Evolutionary conservation across 805 yeast genomes (phyloP).

Genomic region (Danielozyma ontarioensis): DNA sequence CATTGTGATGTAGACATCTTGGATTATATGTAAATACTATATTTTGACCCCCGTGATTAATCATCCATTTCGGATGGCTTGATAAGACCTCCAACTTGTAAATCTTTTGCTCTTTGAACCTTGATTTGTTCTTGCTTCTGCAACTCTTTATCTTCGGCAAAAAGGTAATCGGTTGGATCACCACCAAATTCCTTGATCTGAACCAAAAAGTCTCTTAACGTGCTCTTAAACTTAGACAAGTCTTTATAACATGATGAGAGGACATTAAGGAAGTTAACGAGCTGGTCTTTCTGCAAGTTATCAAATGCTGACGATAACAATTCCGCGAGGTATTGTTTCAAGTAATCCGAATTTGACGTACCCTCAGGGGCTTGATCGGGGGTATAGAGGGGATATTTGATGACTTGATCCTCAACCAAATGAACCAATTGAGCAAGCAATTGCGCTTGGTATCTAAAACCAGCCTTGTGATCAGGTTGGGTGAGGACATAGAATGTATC

Average conservation of each 20-base stretch:
- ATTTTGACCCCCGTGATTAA: constrained; percentile 1
- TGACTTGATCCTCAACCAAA: constrained; percentile 70
- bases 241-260: constrained; percentile 71
- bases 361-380: constrained; percentile 82
- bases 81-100: constrained; percentile 86
- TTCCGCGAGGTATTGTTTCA: constrained; percentile 76
- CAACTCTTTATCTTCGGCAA: constrained; percentile 85
- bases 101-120: constrained; percentile 73
- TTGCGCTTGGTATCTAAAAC: constrained; percentile 83
- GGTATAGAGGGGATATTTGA: constrained; percentile 71
- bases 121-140: constrained; percentile 66
- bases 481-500: constrained; percentile 93
- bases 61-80: constrained; percentile 95
- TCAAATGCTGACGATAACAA: constrained; percentile 89
- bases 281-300: constrained; percentile 79
- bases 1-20: no score
- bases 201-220: constrained; percentile 89
- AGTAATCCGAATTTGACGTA: constrained; percentile 70
- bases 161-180: constrained; percentile 88
- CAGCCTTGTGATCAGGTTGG: constrained; percentile 96
- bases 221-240: constrained; percentile 70
- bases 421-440: constrained; percentile 79
- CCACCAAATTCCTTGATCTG: constrained; percentile 96
- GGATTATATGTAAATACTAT: no score
- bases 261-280: constrained; percentile 74